phyloP scores from a whole-genome alignment of 306 rosid genomes.

The Carpinus fangiana region DNA sequence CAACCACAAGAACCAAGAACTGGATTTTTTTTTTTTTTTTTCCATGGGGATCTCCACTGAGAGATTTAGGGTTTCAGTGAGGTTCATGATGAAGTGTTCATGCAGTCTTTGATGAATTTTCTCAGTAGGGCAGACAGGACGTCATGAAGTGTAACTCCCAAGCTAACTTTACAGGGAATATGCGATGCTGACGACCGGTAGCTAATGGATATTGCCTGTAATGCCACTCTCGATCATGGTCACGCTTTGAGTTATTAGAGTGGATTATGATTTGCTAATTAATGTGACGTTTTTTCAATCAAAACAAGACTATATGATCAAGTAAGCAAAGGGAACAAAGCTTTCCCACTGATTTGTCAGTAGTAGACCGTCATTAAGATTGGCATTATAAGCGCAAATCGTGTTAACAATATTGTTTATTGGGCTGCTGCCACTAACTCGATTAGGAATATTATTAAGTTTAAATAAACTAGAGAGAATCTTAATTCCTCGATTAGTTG shows the following conservation, averaged over 20 bases:
- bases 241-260: constrained; percentile 31
- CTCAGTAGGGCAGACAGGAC: background rate
- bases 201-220: constrained; percentile 34
- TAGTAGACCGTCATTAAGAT: too few relatives aligned
- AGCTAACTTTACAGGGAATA: background rate
- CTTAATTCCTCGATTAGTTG: too few relatives aligned
- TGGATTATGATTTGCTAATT: constrained; percentile 22
- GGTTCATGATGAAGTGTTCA: constrained; percentile 7
- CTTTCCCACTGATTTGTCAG: too few relatives aligned
- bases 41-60: constrained; percentile 5
- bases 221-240: background rate
- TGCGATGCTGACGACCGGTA: constrained; percentile 28
- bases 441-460: too few relatives aligned
- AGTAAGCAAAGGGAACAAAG: background rate
- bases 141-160: constrained; percentile 11
- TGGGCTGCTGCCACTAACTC: too few relatives aligned
- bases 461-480: too few relatives aligned
- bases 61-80: constrained; percentile 8
- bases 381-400: too few relatives aligned
- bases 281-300: constrained; percentile 11
- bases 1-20: constrained; percentile 24
- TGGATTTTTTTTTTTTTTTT: background rate
- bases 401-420: too few relatives aligned
- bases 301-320: background rate
- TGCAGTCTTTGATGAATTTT: background rate